Evolutionary conservation across 2,329 filamentous ascomycete genomes (phyloP), one percentile per base, ranked within the genome.

Genomic region (Epichloe gansuensis): DNA sequence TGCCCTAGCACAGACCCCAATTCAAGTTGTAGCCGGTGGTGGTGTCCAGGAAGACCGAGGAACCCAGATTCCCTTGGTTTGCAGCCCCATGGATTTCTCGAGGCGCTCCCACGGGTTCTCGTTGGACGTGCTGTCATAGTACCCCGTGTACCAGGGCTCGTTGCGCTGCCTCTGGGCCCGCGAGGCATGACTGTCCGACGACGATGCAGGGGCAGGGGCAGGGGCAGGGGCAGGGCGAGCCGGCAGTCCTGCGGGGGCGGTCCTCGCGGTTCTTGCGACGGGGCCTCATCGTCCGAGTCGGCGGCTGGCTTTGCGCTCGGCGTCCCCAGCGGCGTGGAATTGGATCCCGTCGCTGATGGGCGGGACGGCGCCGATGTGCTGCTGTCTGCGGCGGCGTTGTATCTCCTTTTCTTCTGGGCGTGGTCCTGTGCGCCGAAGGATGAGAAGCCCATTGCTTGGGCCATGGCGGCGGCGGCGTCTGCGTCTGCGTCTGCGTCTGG

Each of bases 401-500:
- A 84, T 62, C 83, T 83, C 55, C 85, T 77, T 65, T 85, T 86
- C 65, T 86, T 87, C 44, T 74, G 73, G 1, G 75, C 70, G 3
- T 67, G 69, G 50, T 71, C 64, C 58, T 77, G 72, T 9, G 69
- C 67, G 58, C 85, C 85, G 62, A 91, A 91, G 53, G 79, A 76
- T 8, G 82, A 77, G 67, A 90, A 90, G 57, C 86, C 86, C 82
- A 90, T 85, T 46, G 78, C 75, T 43, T 78, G 77, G 23, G 82
- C 82, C 65, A 88, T 81, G 50, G 78, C 77, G 15, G 39, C 43
- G 37, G 48, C n/a, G n/a, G n/a, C n/a, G n/a, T n/a, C n/a, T 43
- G 71, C 69, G 48, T 77, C 73, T 21, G 63, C 63, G n/a, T 56
- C 57, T 39, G 59, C 39, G 48, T 52, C 53, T 41, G 49, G 23